Percentiles rank a stretch among this genome's conserved stretches.
phyloP scores from a whole-genome alignment of 768 basidiomycete species.

The Nidularia sp. region DNA sequence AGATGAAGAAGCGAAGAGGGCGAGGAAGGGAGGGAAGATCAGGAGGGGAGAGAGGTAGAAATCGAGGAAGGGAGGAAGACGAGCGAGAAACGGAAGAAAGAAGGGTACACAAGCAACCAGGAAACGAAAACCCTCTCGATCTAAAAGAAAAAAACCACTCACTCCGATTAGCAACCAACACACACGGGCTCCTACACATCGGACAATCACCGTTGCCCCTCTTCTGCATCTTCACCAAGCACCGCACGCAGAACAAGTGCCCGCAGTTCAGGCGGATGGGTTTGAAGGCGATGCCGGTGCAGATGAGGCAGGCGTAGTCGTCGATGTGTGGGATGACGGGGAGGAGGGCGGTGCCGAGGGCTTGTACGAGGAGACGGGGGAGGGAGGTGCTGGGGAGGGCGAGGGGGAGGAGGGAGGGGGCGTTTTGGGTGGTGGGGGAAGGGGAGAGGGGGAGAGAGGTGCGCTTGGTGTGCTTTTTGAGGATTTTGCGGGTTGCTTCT shows the following conservation, averaged over 20 bases:
- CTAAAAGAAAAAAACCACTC: slow-evolving; percentile 33
- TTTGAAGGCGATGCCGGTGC: slow-evolving; percentile 88
- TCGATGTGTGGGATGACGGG: slow-evolving; percentile 78
- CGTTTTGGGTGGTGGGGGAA: slow-evolving; percentile 9
- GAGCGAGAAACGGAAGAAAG: too few species aligned
- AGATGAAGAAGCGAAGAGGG: too few species aligned
- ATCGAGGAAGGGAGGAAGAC: too few species aligned
- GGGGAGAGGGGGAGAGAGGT: slow-evolving; percentile 71
- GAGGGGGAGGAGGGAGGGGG: slow-evolving; percentile 8
- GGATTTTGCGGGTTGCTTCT: slow-evolving; percentile 88
- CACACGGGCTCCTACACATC: slow-evolving; percentile 76
- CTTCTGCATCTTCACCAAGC: slow-evolving; percentile 91
- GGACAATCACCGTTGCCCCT: slow-evolving; percentile 74
- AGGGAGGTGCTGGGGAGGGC: slow-evolving; percentile 19
- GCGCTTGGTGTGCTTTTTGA: slow-evolving; percentile 92
- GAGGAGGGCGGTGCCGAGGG: slow-evolving; percentile 76
- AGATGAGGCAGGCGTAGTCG: slow-evolving; percentile 86
- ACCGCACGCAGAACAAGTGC: slow-evolving; percentile 76
- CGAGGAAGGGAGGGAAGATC: too few species aligned
- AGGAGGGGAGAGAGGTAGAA: too few species aligned
- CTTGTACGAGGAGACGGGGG: slow-evolving; percentile 61
- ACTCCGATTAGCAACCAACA: slow-evolving; percentile 76
- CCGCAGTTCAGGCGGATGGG: slow-evolving; percentile 80
- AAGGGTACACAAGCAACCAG: too few species aligned
- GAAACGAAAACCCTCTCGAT: too few species aligned